Evolutionary conservation across 768 basidiomycete species (phyloP).

Genomic region (Guyanaporus albipodus): DNA sequence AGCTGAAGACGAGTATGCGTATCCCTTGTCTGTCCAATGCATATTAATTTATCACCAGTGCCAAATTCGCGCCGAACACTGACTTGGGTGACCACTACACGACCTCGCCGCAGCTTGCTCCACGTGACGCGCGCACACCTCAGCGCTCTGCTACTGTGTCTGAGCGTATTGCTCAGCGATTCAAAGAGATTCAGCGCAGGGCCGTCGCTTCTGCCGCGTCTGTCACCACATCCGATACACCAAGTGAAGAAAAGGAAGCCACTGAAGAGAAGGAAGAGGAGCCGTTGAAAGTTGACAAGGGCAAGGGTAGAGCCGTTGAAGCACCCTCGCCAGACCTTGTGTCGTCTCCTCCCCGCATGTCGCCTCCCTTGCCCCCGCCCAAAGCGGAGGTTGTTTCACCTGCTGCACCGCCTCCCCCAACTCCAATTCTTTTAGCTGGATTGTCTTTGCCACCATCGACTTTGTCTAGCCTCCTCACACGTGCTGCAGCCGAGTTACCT

Average conservation of each 20-base stretch:
- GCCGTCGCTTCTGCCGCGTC: constrained; percentile 34
- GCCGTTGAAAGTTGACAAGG: constrained; percentile 70
- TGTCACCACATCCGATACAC: constrained; percentile 21
- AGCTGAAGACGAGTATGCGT: constrained; percentile 85
- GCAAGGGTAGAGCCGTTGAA: constrained; percentile 66
- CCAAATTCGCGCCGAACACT: constrained; percentile 78
- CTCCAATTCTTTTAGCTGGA: constrained; percentile 71
- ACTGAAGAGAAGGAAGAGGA: constrained; percentile 33
- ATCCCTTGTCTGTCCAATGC: not conserved
- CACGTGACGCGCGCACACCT: constrained; percentile 51
- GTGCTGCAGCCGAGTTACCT: constrained; percentile 69
- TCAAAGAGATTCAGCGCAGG: constrained; percentile 73
- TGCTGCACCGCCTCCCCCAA: constrained; percentile 38
- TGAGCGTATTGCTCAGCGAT: constrained; percentile 79
- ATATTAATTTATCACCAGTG: constrained; percentile 43
- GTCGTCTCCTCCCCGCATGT: constrained; percentile 61
- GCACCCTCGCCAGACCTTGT: constrained; percentile 29
- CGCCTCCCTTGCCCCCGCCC: constrained; percentile 51
- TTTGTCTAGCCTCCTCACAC: constrained; percentile 64
- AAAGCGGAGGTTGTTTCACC: constrained; percentile 36
- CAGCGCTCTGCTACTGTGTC: constrained; percentile 75
- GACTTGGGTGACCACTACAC: constrained; percentile 71
- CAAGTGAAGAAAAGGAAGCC: constrained; percentile 23
- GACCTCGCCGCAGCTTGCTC: constrained; percentile 65
- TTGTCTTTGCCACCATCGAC: constrained; percentile 61